Percentiles rank a stretch among this genome's conserved stretches.
phyloP scores from a whole-genome alignment of 495 filamentous ascomycete species.

The Echria macrotheca region DNA sequence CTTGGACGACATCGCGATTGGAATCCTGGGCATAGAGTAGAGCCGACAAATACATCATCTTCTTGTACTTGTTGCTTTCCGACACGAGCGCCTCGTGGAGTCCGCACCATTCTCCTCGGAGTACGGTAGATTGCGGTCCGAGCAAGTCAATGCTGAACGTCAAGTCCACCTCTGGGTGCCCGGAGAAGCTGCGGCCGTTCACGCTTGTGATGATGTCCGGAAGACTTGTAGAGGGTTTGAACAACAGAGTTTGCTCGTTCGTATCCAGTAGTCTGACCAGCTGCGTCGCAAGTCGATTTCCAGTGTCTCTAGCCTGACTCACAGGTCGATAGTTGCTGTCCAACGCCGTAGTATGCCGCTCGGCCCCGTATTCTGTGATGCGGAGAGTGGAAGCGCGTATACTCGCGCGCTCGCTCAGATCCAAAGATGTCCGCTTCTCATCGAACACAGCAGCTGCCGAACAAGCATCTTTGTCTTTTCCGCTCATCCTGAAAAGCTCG shows the following conservation, averaged over 20 bases:
- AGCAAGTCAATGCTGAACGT: slow-evolving; percentile 8
- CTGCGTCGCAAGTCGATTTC: not conserved
- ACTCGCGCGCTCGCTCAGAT: slow-evolving; percentile 34
- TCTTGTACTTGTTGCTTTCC: slow-evolving; percentile 11
- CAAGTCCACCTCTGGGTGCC: not conserved
- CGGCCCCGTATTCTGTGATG: slow-evolving; percentile 49
- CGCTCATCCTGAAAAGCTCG: slow-evolving; percentile 5
- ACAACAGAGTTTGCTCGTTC: not conserved
- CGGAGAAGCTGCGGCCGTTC: slow-evolving; percentile 5
- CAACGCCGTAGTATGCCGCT: slow-evolving; percentile 31
- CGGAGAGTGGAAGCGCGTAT: slow-evolving; percentile 47
- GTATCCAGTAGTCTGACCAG: not conserved
- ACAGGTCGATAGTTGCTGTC: slow-evolving; percentile 30
- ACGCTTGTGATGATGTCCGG: not conserved
- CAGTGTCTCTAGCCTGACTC: slow-evolving; percentile 1
- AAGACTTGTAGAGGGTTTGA: not conserved
- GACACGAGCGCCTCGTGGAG: slow-evolving; percentile 5
- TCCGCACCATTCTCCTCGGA: slow-evolving; percentile 11
- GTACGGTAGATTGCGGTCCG: not conserved
- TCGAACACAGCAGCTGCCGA: not conserved
- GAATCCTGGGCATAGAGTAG: slow-evolving; percentile 11
- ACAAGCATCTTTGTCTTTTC: not conserved
- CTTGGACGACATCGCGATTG: slow-evolving; percentile 10
- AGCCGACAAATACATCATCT: slow-evolving; percentile 15
- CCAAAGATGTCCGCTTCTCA: not conserved